Base-by-base conservation (phyloP, 306 rosid genomes). In the Vigna angularis region DNA sequence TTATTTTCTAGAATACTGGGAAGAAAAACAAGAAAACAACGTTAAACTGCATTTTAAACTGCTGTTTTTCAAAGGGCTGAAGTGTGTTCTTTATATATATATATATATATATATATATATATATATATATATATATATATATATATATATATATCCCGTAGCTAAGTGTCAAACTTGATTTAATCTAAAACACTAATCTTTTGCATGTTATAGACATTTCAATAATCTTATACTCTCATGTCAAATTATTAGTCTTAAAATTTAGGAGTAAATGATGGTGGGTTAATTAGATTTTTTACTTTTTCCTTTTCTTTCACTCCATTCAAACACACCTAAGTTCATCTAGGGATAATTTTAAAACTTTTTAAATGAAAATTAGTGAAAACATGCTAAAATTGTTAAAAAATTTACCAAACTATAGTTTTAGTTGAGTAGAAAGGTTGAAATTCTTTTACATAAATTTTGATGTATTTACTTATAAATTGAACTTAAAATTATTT, bases 101-200 rank as follows among this genome's bases (percentile, higher is more conserved):
- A 18, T 18, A 18, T 18, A 18, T 61, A 75, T 62, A 36, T 40
- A 42, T 36, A 6, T 30, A 58, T 69, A 2, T 30, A 47, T 22
- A 45, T 13, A 6, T 2, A 20, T 20, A 20, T 20, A 18, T 18
- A 18, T 18, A 18, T 18, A 18, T 61, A 75, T 62, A 36, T 40
- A 42, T 36, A 6, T 30, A 58, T 69, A 2, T 30, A 47, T 22
- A 45, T 13, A 6, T 2, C 20, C 20, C 20, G 20, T 42, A 55
- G 30, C 32, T 42, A 56, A 28, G 42, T 7, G 52, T 48, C 77
- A 49, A 70, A 32, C 26, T 66, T 51, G 73, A 76, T 50, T 81
- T 26, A 36, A 50, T 81, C 18, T 70, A 24, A 58, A 53, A 17
- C 22, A 7, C 69, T 36, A 36, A 65, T 7, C 36, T 63, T 70